Percentiles rank a stretch among this genome's conserved stretches.
Conservation (phyloP, 495 filamentous ascomycete genomes). For the Massariosphaeria phaeospora region DNA sequence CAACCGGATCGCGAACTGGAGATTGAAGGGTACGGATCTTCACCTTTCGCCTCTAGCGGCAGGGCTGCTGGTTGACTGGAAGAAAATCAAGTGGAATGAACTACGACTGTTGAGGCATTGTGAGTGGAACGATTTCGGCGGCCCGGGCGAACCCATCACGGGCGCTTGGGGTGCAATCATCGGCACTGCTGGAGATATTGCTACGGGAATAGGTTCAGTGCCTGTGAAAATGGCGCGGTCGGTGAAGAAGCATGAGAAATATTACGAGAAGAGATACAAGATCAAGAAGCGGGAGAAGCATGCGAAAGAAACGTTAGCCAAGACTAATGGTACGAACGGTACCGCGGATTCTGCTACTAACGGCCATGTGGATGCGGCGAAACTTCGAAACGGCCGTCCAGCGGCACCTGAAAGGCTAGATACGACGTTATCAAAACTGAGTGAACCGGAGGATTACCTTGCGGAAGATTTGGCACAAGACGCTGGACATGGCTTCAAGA, state of each 20-base stretch:
- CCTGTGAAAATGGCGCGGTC: conserved; percentile 54
- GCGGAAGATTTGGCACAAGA: conserved; percentile 29
- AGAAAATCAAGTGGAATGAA: conserved; percentile 57
- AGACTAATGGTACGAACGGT: background rate
- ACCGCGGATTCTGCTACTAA: conserved; percentile 2
- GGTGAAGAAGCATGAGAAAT: conserved; percentile 46
- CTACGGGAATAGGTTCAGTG: conserved; percentile 54
- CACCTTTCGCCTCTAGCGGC: conserved; percentile 63
- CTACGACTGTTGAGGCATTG: conserved; percentile 61
- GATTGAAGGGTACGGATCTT: conserved; percentile 52
- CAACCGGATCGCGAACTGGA: conserved; percentile 65
- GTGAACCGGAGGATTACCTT: conserved; percentile 48
- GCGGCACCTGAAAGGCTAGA: conserved; percentile 1
- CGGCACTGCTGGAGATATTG: conserved; percentile 49
- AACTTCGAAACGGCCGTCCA: background rate
- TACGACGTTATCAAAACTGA: conserved; percentile 32
- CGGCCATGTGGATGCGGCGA: conserved; percentile 16
- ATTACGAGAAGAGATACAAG: conserved; percentile 44
- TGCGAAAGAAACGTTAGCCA: conserved; percentile 2
- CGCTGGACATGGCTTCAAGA: conserved; percentile 36
- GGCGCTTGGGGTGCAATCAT: conserved; percentile 56
- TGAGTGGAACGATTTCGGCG: conserved; percentile 77
- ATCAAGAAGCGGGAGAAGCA: conserved; percentile 26
- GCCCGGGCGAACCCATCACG: conserved; percentile 68
- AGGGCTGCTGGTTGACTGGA: conserved; percentile 54